These are phyloP conservation scores for Mycena maculata DNA, from an alignment of 768 basidiomycete genomes.

Conservation along the genomic window DNA sequence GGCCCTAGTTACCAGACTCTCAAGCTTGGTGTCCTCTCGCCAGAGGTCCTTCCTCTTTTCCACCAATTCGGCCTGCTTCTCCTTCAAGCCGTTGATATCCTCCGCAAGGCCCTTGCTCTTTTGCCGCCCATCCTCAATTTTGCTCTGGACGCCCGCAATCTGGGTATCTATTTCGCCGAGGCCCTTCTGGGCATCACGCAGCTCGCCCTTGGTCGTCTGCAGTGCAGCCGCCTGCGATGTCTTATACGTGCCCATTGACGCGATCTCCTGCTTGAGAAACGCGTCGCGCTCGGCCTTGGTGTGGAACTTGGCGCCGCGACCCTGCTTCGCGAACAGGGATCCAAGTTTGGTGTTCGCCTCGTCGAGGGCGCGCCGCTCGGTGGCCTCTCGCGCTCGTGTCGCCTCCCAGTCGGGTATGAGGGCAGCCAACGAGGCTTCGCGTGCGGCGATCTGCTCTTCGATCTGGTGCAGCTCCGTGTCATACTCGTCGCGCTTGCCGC, in stretches of 20 bases:
- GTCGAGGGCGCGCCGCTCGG: constrained; percentile 77
- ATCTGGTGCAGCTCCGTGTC: constrained; percentile 73
- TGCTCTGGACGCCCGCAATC: constrained; percentile 65
- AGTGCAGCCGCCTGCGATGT: constrained; percentile 67
- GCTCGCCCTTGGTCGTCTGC: constrained; percentile 62
- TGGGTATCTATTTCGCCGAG: constrained; percentile 69
- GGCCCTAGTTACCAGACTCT: constrained; percentile 80
- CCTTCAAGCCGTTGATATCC: constrained; percentile 69
- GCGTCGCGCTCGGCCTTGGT: constrained; percentile 87
- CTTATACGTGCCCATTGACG: constrained; percentile 72
- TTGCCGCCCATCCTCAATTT: constrained; percentile 73
- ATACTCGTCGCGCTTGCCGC: constrained; percentile 71
- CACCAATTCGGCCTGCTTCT: constrained; percentile 72
- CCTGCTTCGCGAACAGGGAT: constrained; percentile 90
- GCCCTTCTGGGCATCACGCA: constrained; percentile 58
- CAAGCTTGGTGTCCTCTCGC: constrained; percentile 93
- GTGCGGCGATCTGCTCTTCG: constrained; percentile 68
- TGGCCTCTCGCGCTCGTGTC: constrained; percentile 59
- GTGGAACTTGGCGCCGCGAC: constrained; percentile 86
- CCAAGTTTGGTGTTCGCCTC: constrained; percentile 76
- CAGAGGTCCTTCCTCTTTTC: constrained; percentile 94
- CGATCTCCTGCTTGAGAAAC: constrained; percentile 84
- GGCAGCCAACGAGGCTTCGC: constrained; percentile 70
- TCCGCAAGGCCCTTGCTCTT: constrained; percentile 69
- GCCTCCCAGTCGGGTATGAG: constrained; percentile 79